Evolutionary conservation across 2,329 filamentous ascomycete genomes (phyloP), one percentile per base, ranked within the genome.

Genomic region (Xylaria sp.): DNA sequence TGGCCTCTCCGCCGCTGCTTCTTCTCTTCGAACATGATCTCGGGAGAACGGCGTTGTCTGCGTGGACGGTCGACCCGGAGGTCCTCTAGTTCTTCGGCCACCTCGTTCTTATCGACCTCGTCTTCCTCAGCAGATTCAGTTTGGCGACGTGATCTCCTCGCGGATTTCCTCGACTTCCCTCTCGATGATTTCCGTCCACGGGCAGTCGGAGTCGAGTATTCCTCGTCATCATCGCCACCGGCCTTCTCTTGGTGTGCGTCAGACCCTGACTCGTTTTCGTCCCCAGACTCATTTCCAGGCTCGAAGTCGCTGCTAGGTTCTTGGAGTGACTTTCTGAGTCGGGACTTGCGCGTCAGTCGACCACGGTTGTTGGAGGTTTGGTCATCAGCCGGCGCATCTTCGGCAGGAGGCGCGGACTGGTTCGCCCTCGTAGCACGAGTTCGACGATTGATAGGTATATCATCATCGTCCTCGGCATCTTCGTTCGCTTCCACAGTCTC

Each of bases 51-150:
- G 60, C 76, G 73, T 60, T 81, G 72, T 50, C 81, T 78, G 21
- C 81, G 77, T 16, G 79, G 74, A 34, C 77, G 76, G 51, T 78
- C 79, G 60, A 82, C 74, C 44, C 78, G 76, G 42, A 89, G 75
- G 54, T 89, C 85, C 57, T 84, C 78, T 13, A 86, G 78, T 67
- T 89, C 86, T 69, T 87, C 84, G 5, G 83, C 84, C 47, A 89
- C 71, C 65, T 89, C 86, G 53, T 88, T 82, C 45, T 81, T 72
- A 61, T 89, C 84, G 17, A 87, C 76, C 39, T 81, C 79, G 56
- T 76, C 78, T 72, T 77, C 86, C 59, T 78, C 86, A 60, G 70
- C 81, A 1, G 83, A 86, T 39, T 80, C 81, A 9, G 71, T 72
- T 11, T 73, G 74, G 29, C 76, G 77, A 39, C 78, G 77, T n/a